Evolutionary conservation across 306 rosid genomes (phyloP).

Genomic region (Cucurbita ficifolia): DNA sequence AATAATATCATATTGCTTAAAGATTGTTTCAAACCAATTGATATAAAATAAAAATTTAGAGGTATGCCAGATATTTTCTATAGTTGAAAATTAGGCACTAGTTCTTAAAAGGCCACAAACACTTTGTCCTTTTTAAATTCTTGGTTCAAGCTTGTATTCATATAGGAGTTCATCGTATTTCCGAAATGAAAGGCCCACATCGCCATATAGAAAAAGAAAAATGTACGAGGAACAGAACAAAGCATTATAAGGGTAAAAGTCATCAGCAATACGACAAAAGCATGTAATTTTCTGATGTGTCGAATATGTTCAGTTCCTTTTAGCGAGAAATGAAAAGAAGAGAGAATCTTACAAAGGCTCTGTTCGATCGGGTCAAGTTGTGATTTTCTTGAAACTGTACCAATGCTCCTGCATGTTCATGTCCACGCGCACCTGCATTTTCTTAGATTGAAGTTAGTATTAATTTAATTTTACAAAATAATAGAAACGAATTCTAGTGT

Average conservation of each 20-base stretch:
- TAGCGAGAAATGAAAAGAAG: not conserved
- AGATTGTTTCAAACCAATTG: not conserved
- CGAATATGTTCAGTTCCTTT: not conserved
- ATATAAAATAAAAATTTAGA: not conserved
- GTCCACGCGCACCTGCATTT: not conserved
- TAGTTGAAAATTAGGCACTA: not conserved
- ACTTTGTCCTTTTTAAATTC: not conserved
- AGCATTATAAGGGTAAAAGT: not conserved
- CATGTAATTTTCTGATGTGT: not conserved
- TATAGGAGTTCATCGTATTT: not conserved
- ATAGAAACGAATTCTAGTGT: no score
- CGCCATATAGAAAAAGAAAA: not conserved
- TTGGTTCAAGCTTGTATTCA: not conserved
- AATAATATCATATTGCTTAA: not conserved
- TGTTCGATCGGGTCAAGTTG: not conserved
- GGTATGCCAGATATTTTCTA: no score
- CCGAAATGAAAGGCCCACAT: not conserved
- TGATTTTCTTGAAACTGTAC: not conserved
- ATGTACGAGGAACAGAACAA: not conserved
- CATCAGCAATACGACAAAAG: not conserved
- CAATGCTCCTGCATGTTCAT: not conserved
- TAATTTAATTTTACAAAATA: no score
- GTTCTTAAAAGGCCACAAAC: no score
- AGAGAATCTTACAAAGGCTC: not conserved
- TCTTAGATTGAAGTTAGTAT: no score